Evolutionary conservation across 352 stramenopile genomes (phyloP), one percentile per base, ranked within the genome.

Genomic region (Globisporangium acanthophoron): DNA sequence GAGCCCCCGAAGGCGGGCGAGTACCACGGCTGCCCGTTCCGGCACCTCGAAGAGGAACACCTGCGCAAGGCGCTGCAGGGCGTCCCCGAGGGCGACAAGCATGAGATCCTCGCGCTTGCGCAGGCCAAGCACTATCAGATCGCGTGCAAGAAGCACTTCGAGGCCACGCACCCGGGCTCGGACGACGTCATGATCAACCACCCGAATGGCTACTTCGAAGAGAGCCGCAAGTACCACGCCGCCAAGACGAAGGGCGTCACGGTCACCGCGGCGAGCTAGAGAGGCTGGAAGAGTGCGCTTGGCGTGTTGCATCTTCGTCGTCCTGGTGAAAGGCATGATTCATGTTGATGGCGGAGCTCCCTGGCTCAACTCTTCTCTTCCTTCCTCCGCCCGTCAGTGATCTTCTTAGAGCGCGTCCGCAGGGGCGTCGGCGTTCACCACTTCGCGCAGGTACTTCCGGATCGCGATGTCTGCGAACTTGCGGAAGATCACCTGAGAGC

Each of bases 11-110:
- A 95, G 52, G 77, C 80, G 7, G 94, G 94, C 20, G 96, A 99
- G 51, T 95, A 99, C 74, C 97, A 99, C 70, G 97, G 97, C 24
- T 99, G 97, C 75, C 97, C 97, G 24, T 99, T 98, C 82, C 90
- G 93, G 40, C 94, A 99, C 73, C 98, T 84, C 46, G 92, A 98
- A 62, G 86, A 97, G 50, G 73, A 97, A 39, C 90, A 99, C 52
- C 76, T 99, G 41, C 84, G 78, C 52, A 87, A 85, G 51, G 75
- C 96, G 13, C 67, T 99, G 12, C 74, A 87, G 18, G 86, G 94
- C 21, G 62, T 92, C 2, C 54, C 70, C 1, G 86, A 91, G 56
- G 61, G 72, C 20, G 90, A 98, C 39, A 95, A 97, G 61, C 85
- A 98, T 27, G 82, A 95, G 18, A 99, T 99, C 54, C 47, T 99